Conservation (phyloP, 495 filamentous ascomycete genomes). For the Neurospora sublineolata region DNA sequence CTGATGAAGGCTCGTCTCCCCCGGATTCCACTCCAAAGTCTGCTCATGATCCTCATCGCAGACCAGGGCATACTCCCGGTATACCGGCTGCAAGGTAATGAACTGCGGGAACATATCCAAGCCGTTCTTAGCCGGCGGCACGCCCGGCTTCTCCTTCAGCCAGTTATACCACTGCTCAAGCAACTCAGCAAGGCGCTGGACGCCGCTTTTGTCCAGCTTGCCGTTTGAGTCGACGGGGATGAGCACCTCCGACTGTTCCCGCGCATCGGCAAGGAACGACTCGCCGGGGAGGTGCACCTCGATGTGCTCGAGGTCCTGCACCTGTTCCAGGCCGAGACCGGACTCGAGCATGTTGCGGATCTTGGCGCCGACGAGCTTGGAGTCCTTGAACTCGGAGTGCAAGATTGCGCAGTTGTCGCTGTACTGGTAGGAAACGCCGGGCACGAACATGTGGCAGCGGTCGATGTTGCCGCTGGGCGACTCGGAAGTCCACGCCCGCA, state of each 20-base stretch:
- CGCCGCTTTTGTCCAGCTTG: neutral
- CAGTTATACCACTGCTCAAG: neutral
- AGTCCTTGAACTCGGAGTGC: neutral
- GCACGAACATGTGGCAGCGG: slow-evolving; percentile 11
- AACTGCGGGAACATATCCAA: slow-evolving; percentile 9
- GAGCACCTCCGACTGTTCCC: neutral
- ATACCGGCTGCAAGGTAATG: slow-evolving; percentile 12
- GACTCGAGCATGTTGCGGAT: slow-evolving; percentile 1
- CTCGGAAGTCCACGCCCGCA: neutral
- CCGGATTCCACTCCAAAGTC: neutral
- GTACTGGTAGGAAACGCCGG: neutral
- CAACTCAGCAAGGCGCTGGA: neutral
- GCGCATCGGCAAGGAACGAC: neutral
- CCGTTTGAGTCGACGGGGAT: neutral
- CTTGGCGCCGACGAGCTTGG: neutral
- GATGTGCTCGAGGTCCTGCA: neutral
- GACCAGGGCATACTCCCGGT: slow-evolving; percentile 3
- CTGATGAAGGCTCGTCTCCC: neutral
- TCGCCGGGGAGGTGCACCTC: slow-evolving; percentile 9
- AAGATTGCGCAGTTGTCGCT: neutral
- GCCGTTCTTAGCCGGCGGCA: neutral
- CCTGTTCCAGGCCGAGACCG: neutral
- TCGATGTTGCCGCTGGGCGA: neutral
- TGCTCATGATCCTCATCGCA: neutral
- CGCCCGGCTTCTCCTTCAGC: neutral